Percentiles rank a stretch among this genome's conserved stretches.
phyloP scores from a whole-genome alignment of 129 eudicot species.

The Flaveria ramosissima region DNA sequence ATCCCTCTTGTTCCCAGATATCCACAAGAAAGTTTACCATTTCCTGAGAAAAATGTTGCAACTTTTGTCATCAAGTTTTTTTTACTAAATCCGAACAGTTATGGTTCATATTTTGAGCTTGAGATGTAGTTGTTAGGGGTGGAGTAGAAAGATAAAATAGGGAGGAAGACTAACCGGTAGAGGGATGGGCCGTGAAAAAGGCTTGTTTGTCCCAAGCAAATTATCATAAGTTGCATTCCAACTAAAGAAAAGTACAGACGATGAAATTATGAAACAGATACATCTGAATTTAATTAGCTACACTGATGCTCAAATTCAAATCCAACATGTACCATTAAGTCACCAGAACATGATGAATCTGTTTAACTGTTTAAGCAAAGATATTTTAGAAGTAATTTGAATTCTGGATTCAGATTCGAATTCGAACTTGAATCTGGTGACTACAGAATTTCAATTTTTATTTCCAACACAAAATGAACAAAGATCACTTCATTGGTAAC shows the following conservation, averaged over 20 bases:
- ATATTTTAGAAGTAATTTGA: background rate
- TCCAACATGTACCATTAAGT: background rate
- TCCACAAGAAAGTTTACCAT: slow-evolving; percentile 88
- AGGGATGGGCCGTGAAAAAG: slow-evolving; percentile 70
- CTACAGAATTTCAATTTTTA: background rate
- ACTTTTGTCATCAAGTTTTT: background rate
- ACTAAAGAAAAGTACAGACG: slow-evolving; percentile 38
- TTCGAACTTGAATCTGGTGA: background rate
- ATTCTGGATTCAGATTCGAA: too few relatives aligned
- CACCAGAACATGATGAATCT: background rate
- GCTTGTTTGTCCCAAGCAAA: slow-evolving; percentile 81
- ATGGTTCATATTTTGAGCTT: background rate
- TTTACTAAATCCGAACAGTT: background rate
- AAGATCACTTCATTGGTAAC: background rate
- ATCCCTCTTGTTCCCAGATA: slow-evolving; percentile 91
- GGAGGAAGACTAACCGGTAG: slow-evolving; percentile 60
- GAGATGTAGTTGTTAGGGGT: background rate
- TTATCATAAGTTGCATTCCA: slow-evolving; percentile 76
- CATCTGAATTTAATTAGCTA: background rate
- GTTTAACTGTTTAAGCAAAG: background rate
- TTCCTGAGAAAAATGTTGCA: slow-evolving; percentile 51
- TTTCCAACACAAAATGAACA: background rate
- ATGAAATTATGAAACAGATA: background rate
- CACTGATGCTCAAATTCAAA: background rate
- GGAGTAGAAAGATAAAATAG: background rate